Evolutionary conservation across 495 filamentous ascomycete genomes (phyloP).

Genomic region (Aspergillus incahuasiensis): DNA sequence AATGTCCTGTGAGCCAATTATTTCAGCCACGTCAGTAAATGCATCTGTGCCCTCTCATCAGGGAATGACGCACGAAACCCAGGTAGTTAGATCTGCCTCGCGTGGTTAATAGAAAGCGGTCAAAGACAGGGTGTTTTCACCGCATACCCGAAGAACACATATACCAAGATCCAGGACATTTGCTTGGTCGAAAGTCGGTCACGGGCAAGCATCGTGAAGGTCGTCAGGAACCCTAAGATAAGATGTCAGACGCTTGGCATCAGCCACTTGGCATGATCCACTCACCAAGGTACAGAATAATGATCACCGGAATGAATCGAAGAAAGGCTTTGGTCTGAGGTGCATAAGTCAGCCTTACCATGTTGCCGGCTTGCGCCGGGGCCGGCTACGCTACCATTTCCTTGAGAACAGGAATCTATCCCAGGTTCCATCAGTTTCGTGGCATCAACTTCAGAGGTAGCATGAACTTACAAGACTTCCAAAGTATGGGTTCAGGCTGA

Average conservation of each 20-base stretch:
- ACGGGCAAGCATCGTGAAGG: slow-evolving; percentile 82
- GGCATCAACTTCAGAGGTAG: not conserved
- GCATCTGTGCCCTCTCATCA: slow-evolving; percentile 12
- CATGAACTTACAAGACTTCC: slow-evolving; percentile 58
- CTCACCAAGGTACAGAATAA: slow-evolving; percentile 70
- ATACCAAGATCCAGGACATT: slow-evolving; percentile 84
- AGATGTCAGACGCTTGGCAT: not conserved
- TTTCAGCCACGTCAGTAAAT: slow-evolving; percentile 42
- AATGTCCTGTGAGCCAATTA: slow-evolving; percentile 49
- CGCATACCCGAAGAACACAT: slow-evolving; percentile 68
- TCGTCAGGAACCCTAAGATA: slow-evolving; percentile 77
- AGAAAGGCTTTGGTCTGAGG: slow-evolving; percentile 78
- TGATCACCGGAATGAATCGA: slow-evolving; percentile 84
- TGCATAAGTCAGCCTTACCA: slow-evolving; percentile 25
- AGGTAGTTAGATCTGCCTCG: slow-evolving; percentile 62
- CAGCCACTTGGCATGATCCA: slow-evolving; percentile 11
- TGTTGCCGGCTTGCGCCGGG: slow-evolving; percentile 13
- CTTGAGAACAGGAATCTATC: slow-evolving; percentile 74
- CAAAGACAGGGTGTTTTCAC: slow-evolving; percentile 26
- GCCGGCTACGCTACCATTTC: slow-evolving; percentile 60
- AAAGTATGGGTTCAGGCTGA: slow-evolving; percentile 89
- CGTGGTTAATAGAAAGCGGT: slow-evolving; percentile 32
- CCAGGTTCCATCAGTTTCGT: slow-evolving; percentile 23
- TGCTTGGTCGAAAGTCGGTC: slow-evolving; percentile 65
- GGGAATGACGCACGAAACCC: slow-evolving; percentile 63